Percentiles rank a stretch among this genome's conserved stretches.
Evolutionary conservation across 257 asterid species (phyloP).

Genomic region (Solanum phureja): DNA sequence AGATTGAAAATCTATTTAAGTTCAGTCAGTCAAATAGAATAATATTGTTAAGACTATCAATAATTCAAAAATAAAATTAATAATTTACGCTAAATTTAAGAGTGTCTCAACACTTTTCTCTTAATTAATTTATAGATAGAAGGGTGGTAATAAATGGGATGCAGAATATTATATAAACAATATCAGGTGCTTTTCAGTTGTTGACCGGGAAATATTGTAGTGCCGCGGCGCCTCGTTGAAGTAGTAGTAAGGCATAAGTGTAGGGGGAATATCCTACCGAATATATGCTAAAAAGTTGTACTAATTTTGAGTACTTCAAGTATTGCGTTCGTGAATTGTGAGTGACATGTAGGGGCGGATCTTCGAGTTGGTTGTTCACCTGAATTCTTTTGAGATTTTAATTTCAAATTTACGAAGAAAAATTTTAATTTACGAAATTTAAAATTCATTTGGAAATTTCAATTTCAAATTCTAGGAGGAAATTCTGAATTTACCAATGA

Average conservation of each 20-base stretch:
- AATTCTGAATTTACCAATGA: neutral
- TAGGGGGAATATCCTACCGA: neutral
- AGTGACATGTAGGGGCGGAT: neutral
- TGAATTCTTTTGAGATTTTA: too few species aligned
- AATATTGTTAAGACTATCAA: too few species aligned
- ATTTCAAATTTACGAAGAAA: accelerated
- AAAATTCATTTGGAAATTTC: too few species aligned
- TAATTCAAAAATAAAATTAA: too few species aligned
- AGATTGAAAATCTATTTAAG: too few species aligned
- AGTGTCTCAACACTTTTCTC: neutral
- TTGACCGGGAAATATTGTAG: neutral
- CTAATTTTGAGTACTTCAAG: neutral
- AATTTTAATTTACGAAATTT: too few species aligned
- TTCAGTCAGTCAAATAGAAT: too few species aligned
- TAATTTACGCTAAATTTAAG: neutral
- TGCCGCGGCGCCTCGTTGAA: neutral
- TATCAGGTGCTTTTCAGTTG: neutral
- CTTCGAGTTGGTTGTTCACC: too few species aligned
- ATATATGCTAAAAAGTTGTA: neutral
- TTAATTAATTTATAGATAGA: neutral
- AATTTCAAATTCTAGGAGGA: too few species aligned
- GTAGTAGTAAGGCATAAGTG: neutral
- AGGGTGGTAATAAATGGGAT: neutral
- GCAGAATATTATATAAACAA: neutral
- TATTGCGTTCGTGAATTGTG: neutral